A percentile compares a stretch with the other conserved stretches of the same genome.
Evolutionary conservation across 345 rosid species (phyloP).

Genomic region (Diplotaxis tenuifolia): DNA sequence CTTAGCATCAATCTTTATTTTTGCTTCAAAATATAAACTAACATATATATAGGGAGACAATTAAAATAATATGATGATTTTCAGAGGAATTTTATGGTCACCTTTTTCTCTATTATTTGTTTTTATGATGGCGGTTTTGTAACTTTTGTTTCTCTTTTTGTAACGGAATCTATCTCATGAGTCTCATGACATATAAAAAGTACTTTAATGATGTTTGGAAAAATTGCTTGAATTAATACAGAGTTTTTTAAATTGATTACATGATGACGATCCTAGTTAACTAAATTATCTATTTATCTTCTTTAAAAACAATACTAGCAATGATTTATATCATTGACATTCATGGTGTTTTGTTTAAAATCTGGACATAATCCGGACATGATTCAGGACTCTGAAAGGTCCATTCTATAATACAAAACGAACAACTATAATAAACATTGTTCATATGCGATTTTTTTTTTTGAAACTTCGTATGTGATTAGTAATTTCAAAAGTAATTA

Average conservation of each 20-base stretch:
- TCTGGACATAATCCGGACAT: not conserved
- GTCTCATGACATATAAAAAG: conserved; percentile 25
- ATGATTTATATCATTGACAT: conserved; percentile 6
- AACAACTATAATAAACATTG: not conserved
- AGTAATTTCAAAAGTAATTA: not conserved
- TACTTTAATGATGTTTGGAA: conserved; percentile 16
- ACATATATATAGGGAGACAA: not conserved
- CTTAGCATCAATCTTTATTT: not conserved
- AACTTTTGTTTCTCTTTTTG: conserved; percentile 31
- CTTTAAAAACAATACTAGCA: not conserved
- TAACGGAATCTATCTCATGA: conserved; percentile 27
- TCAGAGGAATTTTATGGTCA: not conserved
- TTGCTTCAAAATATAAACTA: not conserved
- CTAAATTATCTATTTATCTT: not conserved
- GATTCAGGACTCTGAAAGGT: not conserved
- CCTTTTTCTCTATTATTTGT: not conserved
- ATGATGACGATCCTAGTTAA: conserved; percentile 14
- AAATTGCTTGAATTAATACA: conserved; percentile 10
- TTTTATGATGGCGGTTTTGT: conserved; percentile 21
- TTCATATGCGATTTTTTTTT: no score
- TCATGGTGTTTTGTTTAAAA: conserved; percentile 4
- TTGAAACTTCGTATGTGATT: no score
- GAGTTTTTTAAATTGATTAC: not conserved
- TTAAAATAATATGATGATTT: not conserved
- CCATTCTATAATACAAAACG: not conserved